Base-by-base conservation (phyloP, 169 alveolate species). In the Cryptosporidium sp. region DNA sequence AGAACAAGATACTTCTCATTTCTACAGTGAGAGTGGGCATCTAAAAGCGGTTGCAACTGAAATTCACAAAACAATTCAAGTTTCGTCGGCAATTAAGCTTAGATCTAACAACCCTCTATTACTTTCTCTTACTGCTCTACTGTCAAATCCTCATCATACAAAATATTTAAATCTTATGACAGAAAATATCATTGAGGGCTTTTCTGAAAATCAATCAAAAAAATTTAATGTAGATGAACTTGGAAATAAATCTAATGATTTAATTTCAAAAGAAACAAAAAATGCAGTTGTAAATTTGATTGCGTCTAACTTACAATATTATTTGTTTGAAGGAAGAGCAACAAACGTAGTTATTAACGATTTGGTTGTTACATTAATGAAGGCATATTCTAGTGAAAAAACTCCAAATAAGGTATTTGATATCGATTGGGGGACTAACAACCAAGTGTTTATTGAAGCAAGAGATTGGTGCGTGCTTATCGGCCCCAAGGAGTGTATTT, bases 371-470 rank as follows among this genome's bases (percentile, higher is more conserved):
- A 62, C 89, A n/a, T 51, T 80, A 26, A 60, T 80, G 75, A 80
- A 80, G 53, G 89, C 89, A 44, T 61, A 31, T 60, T 42, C 75
- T 1, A 62, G 44, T 29, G 80, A 62, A 33, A 60, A 45, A 29
- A 45, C 42, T 3, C 39, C 60, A 18, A 80, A 29, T 23, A 16
- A 45, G 14, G 56, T 60, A 23, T 42, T 33, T 80, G 89, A 48
- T 21, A 12, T 39, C 1, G 44, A 62, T 12, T 80, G 80, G 73
- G 75, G 29, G 12, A 31, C 53, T 14, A 80, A 62, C 23, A 45
- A 21, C 70, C 89, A 80, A 62, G 89, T 51, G 1, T 80, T 62
- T 80, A 80, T 80, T 80, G 89, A 80, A 45, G 89, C 89, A 62
- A 80, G 89, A n/a, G 89, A 80, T 31, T 80, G 89, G 89, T 31